phyloP scores from a whole-genome alignment of 192 early-diverging fungal species.

The Linnemannia zychae region DNA sequence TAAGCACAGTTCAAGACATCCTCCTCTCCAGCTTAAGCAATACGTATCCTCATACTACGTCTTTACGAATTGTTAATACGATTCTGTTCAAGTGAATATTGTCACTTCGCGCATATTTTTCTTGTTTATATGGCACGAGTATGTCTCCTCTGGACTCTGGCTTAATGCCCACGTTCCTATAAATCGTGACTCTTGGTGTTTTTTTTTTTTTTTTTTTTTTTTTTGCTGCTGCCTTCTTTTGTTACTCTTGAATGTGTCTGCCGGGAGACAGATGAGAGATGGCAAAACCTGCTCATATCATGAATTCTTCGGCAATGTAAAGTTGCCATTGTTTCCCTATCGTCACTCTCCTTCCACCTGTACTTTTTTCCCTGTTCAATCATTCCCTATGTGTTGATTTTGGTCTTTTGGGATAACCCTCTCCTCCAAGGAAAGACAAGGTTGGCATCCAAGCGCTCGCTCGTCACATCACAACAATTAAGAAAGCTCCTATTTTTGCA shows the following conservation, averaged over 20 bases:
- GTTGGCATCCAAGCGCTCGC: too few relatives aligned
- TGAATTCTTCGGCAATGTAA: constrained; percentile 3
- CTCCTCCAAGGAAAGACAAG: background rate
- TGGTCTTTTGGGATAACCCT: constrained; percentile 8
- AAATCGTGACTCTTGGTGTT: too few relatives aligned
- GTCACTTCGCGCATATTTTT: too few relatives aligned
- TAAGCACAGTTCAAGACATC: too few relatives aligned
- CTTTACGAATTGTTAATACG: too few relatives aligned
- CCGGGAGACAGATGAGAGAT: background rate
- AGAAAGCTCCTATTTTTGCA: background rate
- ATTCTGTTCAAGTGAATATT: too few relatives aligned
- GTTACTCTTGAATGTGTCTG: background rate
- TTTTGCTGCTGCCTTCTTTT: background rate
- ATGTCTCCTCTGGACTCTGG: too few relatives aligned
- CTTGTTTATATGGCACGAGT: too few relatives aligned
- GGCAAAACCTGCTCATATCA: background rate
- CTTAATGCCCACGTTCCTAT: too few relatives aligned
- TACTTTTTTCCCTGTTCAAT: background rate
- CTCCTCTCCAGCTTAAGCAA: too few relatives aligned
- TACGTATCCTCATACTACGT: too few relatives aligned
- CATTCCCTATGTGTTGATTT: background rate
- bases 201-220: too few relatives aligned
- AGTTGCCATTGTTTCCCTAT: background rate
- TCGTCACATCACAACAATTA: background rate
- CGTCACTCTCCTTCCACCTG: background rate